Percentiles rank a stretch among this genome's conserved stretches.
Conservation (phyloP, 768 basidiomycete genomes). For the Rhizopogon rudus region DNA sequence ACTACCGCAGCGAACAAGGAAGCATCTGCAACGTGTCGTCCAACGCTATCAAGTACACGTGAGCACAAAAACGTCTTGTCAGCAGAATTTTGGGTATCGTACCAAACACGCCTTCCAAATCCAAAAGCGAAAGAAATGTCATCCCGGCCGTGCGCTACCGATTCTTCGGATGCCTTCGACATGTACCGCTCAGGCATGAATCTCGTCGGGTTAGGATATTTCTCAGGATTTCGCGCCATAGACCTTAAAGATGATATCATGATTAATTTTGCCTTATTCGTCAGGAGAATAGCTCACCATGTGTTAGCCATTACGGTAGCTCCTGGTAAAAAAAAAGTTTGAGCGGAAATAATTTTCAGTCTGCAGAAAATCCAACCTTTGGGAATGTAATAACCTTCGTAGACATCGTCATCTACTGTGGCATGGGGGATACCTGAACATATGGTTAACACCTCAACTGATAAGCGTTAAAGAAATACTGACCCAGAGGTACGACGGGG, state of each 20-base stretch:
- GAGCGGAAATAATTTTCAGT: neutral
- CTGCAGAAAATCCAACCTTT: conserved; percentile 9
- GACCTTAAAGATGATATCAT: conserved; percentile 14
- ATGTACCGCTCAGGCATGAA: conserved; percentile 37
- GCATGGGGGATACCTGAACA: conserved; percentile 27
- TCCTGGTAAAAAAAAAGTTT: conserved; percentile 4
- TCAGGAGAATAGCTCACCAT: conserved; percentile 7
- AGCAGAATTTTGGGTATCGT: neutral
- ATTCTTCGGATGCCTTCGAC: neutral
- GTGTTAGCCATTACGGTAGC: conserved; percentile 17
- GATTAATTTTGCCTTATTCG: no score
- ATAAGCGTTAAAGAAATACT: neutral
- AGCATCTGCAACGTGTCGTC: conserved; percentile 36
- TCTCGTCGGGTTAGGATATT: conserved; percentile 31
- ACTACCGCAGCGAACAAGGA: conserved; percentile 27
- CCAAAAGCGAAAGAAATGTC: conserved; percentile 20
- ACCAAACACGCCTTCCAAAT: conserved; percentile 39
- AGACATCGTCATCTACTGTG: conserved; percentile 34
- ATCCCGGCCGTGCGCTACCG: neutral
- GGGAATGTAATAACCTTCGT: conserved; percentile 46
- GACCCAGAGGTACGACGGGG: conserved; percentile 10
- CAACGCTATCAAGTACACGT: conserved; percentile 28
- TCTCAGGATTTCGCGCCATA: conserved; percentile 30
- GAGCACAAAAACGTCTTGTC: neutral
- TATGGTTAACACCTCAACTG: neutral